Evolutionary conservation across 352 stramenopile genomes (phyloP).

Genomic region (Pythium aristosporum): DNA sequence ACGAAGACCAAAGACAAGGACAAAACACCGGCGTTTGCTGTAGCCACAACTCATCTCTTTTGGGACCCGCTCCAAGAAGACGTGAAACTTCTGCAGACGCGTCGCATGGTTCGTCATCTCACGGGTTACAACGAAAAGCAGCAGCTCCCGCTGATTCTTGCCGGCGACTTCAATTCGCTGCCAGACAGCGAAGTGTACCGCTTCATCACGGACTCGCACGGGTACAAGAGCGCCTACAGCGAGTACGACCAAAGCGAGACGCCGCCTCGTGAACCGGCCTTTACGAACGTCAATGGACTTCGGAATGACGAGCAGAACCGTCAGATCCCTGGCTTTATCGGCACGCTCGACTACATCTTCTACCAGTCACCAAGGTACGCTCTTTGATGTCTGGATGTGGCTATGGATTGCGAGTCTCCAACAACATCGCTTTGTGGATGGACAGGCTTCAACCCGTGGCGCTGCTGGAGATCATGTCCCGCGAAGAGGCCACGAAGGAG

Average conservation of each 20-base stretch:
- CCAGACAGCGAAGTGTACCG: slow-evolving; percentile 73
- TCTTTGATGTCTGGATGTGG: background rate
- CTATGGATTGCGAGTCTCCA: background rate
- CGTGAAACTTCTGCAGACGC: slow-evolving; percentile 76
- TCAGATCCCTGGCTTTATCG: slow-evolving; percentile 60
- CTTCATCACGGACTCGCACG: slow-evolving; percentile 41
- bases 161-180: slow-evolving; percentile 84
- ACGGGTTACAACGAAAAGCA: slow-evolving; percentile 32
- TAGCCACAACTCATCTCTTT: slow-evolving; percentile 85
- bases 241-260: slow-evolving; percentile 31
- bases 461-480: slow-evolving; percentile 74
- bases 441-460: slow-evolving; percentile 40
- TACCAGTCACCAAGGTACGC: slow-evolving; percentile 53
- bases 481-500: slow-evolving; percentile 55
- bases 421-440: background rate
- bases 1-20: too few relatives aligned
- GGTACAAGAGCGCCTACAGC: slow-evolving; percentile 60
- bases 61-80: slow-evolving; percentile 84
- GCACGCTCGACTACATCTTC: slow-evolving; percentile 84
- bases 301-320: slow-evolving; percentile 30
- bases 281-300: slow-evolving; percentile 77
- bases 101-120: slow-evolving; percentile 49
- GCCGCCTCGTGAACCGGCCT: slow-evolving; percentile 46
- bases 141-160: slow-evolving; percentile 47
- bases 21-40: slow-evolving; percentile 43